Conservation (phyloP, 2,329 filamentous ascomycete species). For the Fusarium keratoplasticum region DNA sequence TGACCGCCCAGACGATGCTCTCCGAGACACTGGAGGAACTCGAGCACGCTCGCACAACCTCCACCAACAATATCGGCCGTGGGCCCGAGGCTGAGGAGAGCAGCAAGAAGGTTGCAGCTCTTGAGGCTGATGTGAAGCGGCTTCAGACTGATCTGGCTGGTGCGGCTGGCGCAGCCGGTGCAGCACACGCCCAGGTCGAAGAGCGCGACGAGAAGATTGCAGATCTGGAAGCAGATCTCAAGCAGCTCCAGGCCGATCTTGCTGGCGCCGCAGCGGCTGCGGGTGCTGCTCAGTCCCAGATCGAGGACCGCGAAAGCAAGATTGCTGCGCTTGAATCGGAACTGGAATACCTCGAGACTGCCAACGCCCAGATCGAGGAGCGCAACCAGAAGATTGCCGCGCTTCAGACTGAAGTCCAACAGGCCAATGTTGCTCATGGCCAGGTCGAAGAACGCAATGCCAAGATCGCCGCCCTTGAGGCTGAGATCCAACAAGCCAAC, state of each 20-base stretch:
- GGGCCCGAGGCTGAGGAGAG: conserved; percentile 45
- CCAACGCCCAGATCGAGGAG: conserved; percentile 38
- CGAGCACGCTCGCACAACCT: conserved; percentile 49
- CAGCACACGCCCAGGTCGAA: conserved; percentile 43
- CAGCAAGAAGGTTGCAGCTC: conserved; percentile 52
- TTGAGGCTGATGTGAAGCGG: conserved; percentile 54
- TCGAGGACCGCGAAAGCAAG: conserved; percentile 39
- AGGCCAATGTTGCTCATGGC: background rate
- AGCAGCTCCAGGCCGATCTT: conserved; percentile 35
- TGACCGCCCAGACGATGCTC: conserved; percentile 60
- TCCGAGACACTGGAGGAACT: conserved; percentile 61
- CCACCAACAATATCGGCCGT: conserved; percentile 37
- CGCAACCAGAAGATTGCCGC: conserved; percentile 35
- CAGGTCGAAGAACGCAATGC: conserved; percentile 40
- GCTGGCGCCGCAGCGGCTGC: conserved; percentile 18
- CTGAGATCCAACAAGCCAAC: conserved; percentile 3
- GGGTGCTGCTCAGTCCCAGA: conserved; percentile 24
- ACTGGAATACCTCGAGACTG: conserved; percentile 27
- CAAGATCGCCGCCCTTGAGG: conserved; percentile 33
- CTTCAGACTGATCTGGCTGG: conserved; percentile 38
- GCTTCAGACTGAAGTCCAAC: conserved; percentile 13
- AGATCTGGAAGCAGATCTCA: conserved; percentile 50
- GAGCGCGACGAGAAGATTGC: conserved; percentile 54
- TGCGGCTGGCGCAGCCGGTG: conserved; percentile 39
- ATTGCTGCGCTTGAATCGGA: conserved; percentile 35